phyloP scores from a whole-genome alignment of 1,284 basidiomycete species.

The Cutaneotrichosporon dermatis region DNA sequence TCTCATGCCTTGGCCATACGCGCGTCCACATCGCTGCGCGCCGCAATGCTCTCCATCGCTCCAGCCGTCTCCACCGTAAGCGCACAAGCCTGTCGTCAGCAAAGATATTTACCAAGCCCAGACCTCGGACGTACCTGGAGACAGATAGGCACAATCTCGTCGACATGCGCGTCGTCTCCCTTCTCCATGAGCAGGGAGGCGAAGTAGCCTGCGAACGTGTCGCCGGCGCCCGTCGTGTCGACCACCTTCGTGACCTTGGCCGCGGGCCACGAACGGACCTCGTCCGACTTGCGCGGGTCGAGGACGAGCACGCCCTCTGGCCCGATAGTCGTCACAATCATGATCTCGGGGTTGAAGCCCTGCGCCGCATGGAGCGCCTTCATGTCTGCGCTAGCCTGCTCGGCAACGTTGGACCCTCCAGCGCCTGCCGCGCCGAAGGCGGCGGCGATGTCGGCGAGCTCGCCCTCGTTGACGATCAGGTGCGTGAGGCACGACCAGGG shows the following conservation, averaged over 20 bases:
- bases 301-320: conserved; percentile 14
- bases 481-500: conserved; percentile 52
- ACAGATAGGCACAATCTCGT: conserved; percentile 14
- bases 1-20: conserved; percentile 5
- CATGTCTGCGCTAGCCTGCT: conserved; percentile 7
- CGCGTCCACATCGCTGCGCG: conserved; percentile 13
- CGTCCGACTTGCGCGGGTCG: not conserved
- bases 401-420: conserved; percentile 3
- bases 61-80: conserved; percentile 18
- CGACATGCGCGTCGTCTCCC: conserved; percentile 12
- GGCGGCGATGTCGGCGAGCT: conserved; percentile 36
- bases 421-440: conserved; percentile 18
- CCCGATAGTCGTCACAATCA: conserved; percentile 14
- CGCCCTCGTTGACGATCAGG: conserved; percentile 57
- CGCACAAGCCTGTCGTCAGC: conserved; percentile 16
- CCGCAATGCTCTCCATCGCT: conserved; percentile 23
- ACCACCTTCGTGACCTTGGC: conserved; percentile 11
- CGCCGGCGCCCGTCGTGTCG: conserved; percentile 50
- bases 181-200: conserved; percentile 43
- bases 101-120: too few species aligned
- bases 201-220: conserved; percentile 49
- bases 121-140: conserved; percentile 5
- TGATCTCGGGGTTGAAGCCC: conserved; percentile 7
- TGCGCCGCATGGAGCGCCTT: conserved; percentile 1
- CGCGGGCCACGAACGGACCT: conserved; percentile 7